These are phyloP conservation scores for Sclerotinia glacialis DNA, from an alignment of 2,329 filamentous ascomycete species.

Conservation along the genomic window DNA sequence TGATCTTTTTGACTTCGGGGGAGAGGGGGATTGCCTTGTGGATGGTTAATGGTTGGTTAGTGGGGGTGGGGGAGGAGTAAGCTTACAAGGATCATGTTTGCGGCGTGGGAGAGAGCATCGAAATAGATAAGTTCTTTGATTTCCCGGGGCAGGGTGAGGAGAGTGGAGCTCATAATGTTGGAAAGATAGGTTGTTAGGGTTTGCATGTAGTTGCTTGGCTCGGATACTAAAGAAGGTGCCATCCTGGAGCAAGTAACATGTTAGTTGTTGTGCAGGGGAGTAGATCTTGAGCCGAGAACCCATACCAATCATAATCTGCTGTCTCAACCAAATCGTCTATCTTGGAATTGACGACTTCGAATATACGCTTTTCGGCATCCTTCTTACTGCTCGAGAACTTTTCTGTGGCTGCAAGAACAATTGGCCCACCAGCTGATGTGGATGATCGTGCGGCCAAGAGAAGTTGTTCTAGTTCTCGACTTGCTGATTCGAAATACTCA, in stretches of 20 bases:
- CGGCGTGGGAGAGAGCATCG: slow-evolving; percentile 87
- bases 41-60: slow-evolving; percentile 10
- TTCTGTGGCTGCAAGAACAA: slow-evolving; percentile 78
- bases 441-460: slow-evolving; percentile 82
- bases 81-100: slow-evolving; percentile 74
- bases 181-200: slow-evolving; percentile 88
- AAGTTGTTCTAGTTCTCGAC: slow-evolving; percentile 81
- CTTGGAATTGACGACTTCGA: slow-evolving; percentile 97
- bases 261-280: slow-evolving; percentile 13
- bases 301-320: slow-evolving; percentile 90
- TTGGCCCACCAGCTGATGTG: slow-evolving; percentile 73
- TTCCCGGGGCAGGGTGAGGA: slow-evolving; percentile 87
- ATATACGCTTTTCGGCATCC: slow-evolving; percentile 94
- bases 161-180: slow-evolving; percentile 94
- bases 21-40: slow-evolving; percentile 51
- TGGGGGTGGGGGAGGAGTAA: neutral
- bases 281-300: neutral
- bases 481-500: slow-evolving; percentile 94
- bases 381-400: slow-evolving; percentile 90
- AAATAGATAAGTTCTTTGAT: slow-evolving; percentile 99
- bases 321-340: slow-evolving; percentile 97
- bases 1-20: slow-evolving; percentile 78
- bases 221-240: slow-evolving; percentile 58
- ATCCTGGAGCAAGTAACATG: slow-evolving; percentile 43
- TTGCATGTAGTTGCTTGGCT: slow-evolving; percentile 92